Evolutionary conservation across 148 eudicot genomes (phyloP).

Genomic region (Vaccinium corymbosum): DNA sequence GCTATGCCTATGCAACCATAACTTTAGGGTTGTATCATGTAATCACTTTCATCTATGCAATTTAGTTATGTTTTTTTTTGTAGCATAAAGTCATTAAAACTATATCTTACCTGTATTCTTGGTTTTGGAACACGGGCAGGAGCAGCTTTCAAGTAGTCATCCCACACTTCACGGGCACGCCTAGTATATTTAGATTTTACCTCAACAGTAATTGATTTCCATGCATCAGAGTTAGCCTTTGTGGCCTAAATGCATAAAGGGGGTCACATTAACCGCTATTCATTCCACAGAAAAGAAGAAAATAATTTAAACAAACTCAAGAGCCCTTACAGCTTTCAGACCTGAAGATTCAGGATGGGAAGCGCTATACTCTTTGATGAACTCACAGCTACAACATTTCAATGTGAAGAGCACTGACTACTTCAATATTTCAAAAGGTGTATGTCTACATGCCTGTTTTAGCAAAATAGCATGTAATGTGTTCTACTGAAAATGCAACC

Average conservation of each 20-base stretch:
- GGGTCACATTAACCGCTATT: neutral
- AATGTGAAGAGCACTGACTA: constrained; percentile 6
- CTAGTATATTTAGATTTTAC: constrained; percentile 41
- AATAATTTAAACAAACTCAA: neutral
- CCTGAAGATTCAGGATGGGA: constrained; percentile 51
- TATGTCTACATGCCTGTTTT: neutral
- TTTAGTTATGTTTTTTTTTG: neutral
- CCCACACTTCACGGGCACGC: constrained; percentile 53
- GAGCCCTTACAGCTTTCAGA: constrained; percentile 35
- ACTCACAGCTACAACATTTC: constrained; percentile 32
- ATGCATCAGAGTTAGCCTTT: constrained; percentile 43
- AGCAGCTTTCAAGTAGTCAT: constrained; percentile 36
- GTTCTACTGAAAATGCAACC: too few species aligned
- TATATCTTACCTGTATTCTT: constrained; percentile 29
- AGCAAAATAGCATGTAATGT: constrained; percentile 24
- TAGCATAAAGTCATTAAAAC: neutral
- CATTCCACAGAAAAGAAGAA: neutral
- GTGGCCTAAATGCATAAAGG: constrained; percentile 32
- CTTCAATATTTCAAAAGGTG: neutral
- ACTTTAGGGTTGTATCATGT: neutral
- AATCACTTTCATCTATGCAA: neutral
- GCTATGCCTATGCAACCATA: neutral
- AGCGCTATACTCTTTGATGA: constrained; percentile 47
- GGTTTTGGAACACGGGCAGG: constrained; percentile 38
- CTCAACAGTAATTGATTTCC: constrained; percentile 41